These are phyloP conservation scores for Immersiella caudata DNA, from an alignment of 495 filamentous ascomycete species.

Conservation along the genomic window DNA sequence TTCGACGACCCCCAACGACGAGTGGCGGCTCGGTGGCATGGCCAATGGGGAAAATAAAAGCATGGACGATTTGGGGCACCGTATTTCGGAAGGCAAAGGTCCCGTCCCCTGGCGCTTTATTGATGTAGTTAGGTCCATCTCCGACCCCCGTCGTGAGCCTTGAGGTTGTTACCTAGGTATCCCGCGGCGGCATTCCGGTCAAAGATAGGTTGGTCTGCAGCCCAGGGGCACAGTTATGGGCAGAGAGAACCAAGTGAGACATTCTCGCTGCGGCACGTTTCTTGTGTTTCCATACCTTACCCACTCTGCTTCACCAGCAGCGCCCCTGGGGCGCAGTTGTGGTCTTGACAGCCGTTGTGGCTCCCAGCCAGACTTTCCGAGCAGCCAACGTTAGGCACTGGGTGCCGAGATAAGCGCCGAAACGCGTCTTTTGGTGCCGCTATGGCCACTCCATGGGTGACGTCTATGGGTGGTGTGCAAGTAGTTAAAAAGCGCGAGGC, in stretches of 20 bases:
- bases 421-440: not conserved
- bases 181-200: not conserved
- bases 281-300: not conserved
- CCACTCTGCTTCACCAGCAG: not conserved
- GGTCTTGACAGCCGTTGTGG: no score
- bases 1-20: no score
- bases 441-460: not conserved
- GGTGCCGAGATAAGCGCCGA: not conserved
- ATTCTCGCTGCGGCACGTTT: not conserved
- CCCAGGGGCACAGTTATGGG: not conserved
- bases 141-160: not conserved
- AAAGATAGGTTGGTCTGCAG: not conserved
- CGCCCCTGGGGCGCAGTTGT: not conserved
- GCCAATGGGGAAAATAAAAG: no score
- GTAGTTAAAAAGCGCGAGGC: not conserved
- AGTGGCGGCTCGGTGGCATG: no score
- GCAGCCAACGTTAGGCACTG: not conserved
- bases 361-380: not conserved
- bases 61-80: no score
- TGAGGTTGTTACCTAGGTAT: not conserved
- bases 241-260: not conserved
- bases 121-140: no score
- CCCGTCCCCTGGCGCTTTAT: no score
- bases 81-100: no score
- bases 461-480: not conserved